Base-by-base conservation (phyloP, 176 grass and related monocot species). In the Phoenix dactylifera region DNA sequence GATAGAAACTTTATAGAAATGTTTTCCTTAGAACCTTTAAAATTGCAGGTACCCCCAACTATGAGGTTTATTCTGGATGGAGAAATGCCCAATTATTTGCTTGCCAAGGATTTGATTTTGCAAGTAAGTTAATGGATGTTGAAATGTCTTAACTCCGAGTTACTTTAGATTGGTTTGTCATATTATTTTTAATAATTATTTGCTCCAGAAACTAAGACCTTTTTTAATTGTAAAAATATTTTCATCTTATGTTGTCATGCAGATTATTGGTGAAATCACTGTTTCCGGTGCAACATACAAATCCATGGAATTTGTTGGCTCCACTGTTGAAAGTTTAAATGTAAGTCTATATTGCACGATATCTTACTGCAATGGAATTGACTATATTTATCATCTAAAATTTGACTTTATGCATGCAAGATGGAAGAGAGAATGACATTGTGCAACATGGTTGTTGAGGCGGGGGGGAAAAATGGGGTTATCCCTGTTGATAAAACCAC, bases 341-440 rank as follows among this genome's bases (percentile, higher is more conserved):
- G 87, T 91, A 74, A 23, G 71, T 74, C 20, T 24, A 49, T 59
- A 51, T 52, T 49, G 18, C 57, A 64, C 72, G 18, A 51, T 82
- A 23, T 32, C 26, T 75, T 58, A 24, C 18, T 56, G 28, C 20
- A 68, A 50, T 62, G 44, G 24, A 4, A 57, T 18, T 75, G 20
- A 67, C 12, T 44, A 12, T 44, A 44, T 44, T 3, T 48, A 55
- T 51, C 68, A 73, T 6, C 54, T 65, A 50, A 75, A 59, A 12
- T 24, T 51, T 68, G 18, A 20, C 18, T 22, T 28, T 59, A 51
- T 61, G 12, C 1, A 60, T 74, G 54, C 66, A 72, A 95, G 91
- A 90, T 96, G 82, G 91, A 96, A 77, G 91, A 96, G 69, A 72
- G 86, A 64, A 96, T 96, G 91, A 96, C 91, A 58, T 62, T 90